Evolutionary conservation across 2,329 filamentous ascomycete species (phyloP), one percentile per base, ranked within the genome.

Genomic region (Colletotrichum sp.): DNA sequence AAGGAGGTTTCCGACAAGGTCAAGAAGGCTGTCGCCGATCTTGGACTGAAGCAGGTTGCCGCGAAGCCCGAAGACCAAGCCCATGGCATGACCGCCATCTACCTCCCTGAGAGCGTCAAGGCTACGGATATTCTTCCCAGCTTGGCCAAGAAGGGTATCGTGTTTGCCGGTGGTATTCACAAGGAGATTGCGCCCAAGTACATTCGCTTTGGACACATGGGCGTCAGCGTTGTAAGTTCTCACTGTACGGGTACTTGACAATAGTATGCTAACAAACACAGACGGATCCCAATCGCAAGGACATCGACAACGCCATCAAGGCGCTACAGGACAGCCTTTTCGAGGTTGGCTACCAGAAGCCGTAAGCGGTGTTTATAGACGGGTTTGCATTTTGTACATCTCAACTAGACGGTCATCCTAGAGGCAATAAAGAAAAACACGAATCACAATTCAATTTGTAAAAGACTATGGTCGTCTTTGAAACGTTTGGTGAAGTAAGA

Each of bases 61-160:
- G 86, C 91, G 43, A 94, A 96, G 84, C 94, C 94, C 0, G 95
- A 96, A 81, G 94, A 98, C 85, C 96, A 98, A 87, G 96, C 97
- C 56, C 96, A 98, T 84, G 96, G 95, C 81, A 99, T 99, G 97
- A 99, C 97, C 5, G 96, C 97, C 74, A 97, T 99, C 79, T 98
- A 97, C 86, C 90, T 99, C 71, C 97, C 97, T 3, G 95, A 98
- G 77, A 93, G 90, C 55, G 87, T 98, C 69, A 93, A 93, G 80
- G 93, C 94, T 34, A 91, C 96, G 4, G 95, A 98, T 78, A 89
- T 99, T 39, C 89, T 99, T 69, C 96, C 97, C 15, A 96, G 92
- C 82, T 88, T 99, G 77, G 86, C 95, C 77, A 95, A 94, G 87
- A 96, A 94, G 85, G 96, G 96, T 34, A 94, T 99, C 55, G 92